Evolutionary conservation across 441 rosid genomes (phyloP).

Genomic region (Cnidoscolus chayamansa): DNA sequence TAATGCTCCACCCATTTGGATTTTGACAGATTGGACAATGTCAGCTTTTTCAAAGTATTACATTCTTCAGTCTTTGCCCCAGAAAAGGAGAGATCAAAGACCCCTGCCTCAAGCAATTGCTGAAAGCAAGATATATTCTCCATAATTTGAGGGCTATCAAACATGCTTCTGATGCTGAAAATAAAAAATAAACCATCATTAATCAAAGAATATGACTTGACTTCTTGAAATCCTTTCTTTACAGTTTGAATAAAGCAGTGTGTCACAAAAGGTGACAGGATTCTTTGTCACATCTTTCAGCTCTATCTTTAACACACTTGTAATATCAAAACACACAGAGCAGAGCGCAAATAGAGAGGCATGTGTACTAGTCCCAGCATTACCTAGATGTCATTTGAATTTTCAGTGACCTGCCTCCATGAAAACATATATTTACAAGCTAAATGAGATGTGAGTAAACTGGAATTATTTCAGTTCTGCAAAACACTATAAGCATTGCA

Average conservation of each 20-base stretch:
- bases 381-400: background rate
- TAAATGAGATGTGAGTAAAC: background rate
- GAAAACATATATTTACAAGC: background rate
- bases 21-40: constrained; percentile 49
- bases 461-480: background rate
- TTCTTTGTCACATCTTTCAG: background rate
- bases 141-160: constrained; percentile 74
- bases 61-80: constrained; percentile 60
- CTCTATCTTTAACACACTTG: background rate
- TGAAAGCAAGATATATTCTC: constrained; percentile 72
- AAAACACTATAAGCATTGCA: background rate
- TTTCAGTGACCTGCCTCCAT: background rate
- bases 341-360: background rate
- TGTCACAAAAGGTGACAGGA: background rate
- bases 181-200: constrained; percentile 26
- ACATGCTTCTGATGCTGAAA: constrained; percentile 74
- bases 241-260: background rate
- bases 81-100: constrained; percentile 56
- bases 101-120: constrained; percentile 71
- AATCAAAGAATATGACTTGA: constrained; percentile 6
- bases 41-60: constrained; percentile 58
- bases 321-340: background rate
- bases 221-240: background rate
- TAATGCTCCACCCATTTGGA: constrained; percentile 73
- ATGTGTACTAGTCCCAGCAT: no score